Conservation (phyloP, 1,284 basidiomycete genomes). For the Hemileia vastatrix region DNA sequence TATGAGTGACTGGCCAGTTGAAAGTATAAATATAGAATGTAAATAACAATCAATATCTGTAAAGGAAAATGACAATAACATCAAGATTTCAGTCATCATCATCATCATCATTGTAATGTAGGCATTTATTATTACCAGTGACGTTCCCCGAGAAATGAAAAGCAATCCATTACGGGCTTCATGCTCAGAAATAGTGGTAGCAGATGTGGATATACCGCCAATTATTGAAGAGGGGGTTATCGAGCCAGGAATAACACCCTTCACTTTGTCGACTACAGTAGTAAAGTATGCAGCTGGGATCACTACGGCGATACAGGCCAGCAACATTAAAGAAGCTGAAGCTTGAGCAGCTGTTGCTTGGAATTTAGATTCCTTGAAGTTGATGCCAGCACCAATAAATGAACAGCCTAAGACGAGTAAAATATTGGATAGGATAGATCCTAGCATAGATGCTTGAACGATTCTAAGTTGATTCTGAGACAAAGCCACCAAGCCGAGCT, state of each 20-base stretch:
- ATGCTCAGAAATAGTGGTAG: slow-evolving; percentile 37
- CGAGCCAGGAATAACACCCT: neutral
- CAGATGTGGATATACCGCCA: slow-evolving; percentile 35
- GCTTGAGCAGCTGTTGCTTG: slow-evolving; percentile 74
- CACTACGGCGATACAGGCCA: slow-evolving; percentile 33
- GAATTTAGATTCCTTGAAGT: slow-evolving; percentile 61
- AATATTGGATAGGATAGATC: slow-evolving; percentile 77
- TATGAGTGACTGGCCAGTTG: slow-evolving; percentile 53
- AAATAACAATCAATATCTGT: slow-evolving; percentile 63
- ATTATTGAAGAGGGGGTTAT: slow-evolving; percentile 42
- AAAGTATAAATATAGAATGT: slow-evolving; percentile 55
- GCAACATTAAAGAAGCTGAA: slow-evolving; percentile 48
- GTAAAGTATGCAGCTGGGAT: slow-evolving; percentile 38
- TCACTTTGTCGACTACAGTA: slow-evolving; percentile 26
- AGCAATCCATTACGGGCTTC: slow-evolving; percentile 53
- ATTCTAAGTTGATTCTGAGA: slow-evolving; percentile 67
- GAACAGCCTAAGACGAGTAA: slow-evolving; percentile 79
- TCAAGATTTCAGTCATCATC: too few relatives aligned
- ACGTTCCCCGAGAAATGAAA: slow-evolving; percentile 71
- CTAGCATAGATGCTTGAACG: slow-evolving; percentile 71
- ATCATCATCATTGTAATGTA: too few relatives aligned
- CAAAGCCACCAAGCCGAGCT: slow-evolving; percentile 63
- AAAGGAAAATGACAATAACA: neutral
- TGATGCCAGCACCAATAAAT: slow-evolving; percentile 60
- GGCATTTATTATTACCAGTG: too few relatives aligned